Percentiles rank a stretch among this genome's conserved stretches.
Evolutionary conservation across 805 yeast species (phyloP).

Genomic region (Candida succiphila): DNA sequence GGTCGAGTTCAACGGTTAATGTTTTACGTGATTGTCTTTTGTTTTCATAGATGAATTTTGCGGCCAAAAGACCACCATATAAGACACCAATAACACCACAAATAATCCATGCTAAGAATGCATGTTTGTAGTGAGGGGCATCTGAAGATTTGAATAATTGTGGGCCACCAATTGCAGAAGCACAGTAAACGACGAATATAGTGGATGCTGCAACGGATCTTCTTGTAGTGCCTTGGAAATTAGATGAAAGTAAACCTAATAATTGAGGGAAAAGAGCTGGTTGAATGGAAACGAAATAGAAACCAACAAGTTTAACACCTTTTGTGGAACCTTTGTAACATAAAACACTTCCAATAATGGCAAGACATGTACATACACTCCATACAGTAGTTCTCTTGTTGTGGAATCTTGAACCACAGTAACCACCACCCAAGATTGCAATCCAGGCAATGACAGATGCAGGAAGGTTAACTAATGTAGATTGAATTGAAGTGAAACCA

Average conservation of each 20-base stretch:
- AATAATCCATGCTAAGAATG: constrained; percentile 24
- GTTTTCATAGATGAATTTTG: background rate
- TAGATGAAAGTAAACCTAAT: constrained; percentile 24
- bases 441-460: constrained; percentile 22
- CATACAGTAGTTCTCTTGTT: constrained; percentile 15
- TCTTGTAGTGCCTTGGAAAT: constrained; percentile 55
- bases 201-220: constrained; percentile 39
- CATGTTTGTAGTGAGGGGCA: constrained; percentile 45
- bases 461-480: constrained; percentile 23
- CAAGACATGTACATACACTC: constrained; percentile 49
- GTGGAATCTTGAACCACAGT: constrained; percentile 7
- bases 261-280: constrained; percentile 12
- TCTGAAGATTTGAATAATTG: constrained; percentile 44
- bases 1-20: background rate
- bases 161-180: constrained; percentile 55
- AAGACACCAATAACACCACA: constrained; percentile 19
- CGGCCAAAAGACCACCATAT: background rate
- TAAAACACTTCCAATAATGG: constrained; percentile 32
- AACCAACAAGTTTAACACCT: constrained; percentile 10
- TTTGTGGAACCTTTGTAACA: constrained; percentile 46
- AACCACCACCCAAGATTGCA: constrained; percentile 8
- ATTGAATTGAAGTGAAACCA: constrained; percentile 15
- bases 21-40: background rate
- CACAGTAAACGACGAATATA: constrained; percentile 48
- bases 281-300: constrained; percentile 4